phyloP scores from a whole-genome alignment of 768 basidiomycete species.

The Naganishia vishniacii region DNA sequence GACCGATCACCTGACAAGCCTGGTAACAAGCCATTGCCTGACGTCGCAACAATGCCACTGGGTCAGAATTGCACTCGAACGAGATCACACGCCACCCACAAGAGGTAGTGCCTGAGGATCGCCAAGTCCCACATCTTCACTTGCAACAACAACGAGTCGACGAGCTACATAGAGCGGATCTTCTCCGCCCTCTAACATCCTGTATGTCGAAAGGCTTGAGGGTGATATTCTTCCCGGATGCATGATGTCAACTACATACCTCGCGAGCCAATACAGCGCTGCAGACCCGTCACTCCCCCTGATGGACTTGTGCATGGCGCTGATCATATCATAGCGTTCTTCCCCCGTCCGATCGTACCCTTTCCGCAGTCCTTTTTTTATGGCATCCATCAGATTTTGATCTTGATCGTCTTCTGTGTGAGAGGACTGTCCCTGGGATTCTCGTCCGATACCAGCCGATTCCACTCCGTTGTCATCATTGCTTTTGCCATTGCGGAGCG shows the following conservation, averaged over 20 bases:
- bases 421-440: conserved; percentile 36
- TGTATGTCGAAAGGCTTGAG: conserved; percentile 23
- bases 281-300: conserved; percentile 70
- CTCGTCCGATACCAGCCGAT: not conserved
- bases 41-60: not conserved
- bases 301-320: conserved; percentile 75
- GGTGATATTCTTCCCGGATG: too few relatives aligned
- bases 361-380: conserved; percentile 53
- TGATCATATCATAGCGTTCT: conserved; percentile 72
- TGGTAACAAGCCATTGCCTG: conserved; percentile 51
- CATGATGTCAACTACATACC: too few relatives aligned
- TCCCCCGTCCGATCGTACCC: conserved; percentile 76
- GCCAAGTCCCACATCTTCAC: conserved; percentile 78
- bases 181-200: conserved; percentile 74
- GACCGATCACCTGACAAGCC: conserved; percentile 48
- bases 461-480: not conserved
- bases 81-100: conserved; percentile 51
- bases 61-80: not conserved
- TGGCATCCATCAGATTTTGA: conserved; percentile 54
- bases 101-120: conserved; percentile 71
- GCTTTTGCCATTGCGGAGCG: not conserved
- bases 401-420: conserved; percentile 51
- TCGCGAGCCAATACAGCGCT: conserved; percentile 81
- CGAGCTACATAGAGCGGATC: conserved; percentile 71
- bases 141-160: conserved; percentile 71